Conservation (phyloP, 345 rosid species). For the Dovyalis caffra region DNA sequence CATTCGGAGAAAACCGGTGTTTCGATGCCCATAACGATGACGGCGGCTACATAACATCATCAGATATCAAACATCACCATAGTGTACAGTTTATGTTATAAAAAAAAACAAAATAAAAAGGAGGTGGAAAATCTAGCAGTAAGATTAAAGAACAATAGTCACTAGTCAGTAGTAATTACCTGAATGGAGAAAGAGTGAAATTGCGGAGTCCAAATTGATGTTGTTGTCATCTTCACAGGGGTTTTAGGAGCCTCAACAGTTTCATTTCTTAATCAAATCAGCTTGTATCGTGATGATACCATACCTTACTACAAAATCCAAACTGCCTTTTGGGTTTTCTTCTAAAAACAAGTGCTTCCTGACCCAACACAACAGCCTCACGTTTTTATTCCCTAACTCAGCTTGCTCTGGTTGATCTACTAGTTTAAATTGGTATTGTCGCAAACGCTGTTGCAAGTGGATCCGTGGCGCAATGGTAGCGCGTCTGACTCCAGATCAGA, state of each 20-base stretch:
- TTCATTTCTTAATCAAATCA: background rate
- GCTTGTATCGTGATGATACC: background rate
- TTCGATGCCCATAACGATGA: slow-evolving; percentile 34
- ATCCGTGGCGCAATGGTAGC: slow-evolving; percentile 98
- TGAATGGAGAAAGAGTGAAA: slow-evolving; percentile 11
- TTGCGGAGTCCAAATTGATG: slow-evolving; percentile 9
- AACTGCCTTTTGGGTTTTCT: no score
- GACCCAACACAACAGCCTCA: background rate
- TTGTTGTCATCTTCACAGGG: background rate
- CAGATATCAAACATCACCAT: background rate
- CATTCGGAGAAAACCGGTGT: slow-evolving; percentile 34
- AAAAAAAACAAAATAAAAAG: background rate
- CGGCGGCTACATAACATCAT: slow-evolving; percentile 27
- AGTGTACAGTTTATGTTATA: background rate
- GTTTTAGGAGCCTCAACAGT: background rate
- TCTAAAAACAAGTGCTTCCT: no score
- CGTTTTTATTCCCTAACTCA: background rate
- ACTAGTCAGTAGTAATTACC: background rate
- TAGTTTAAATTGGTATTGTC: no score
- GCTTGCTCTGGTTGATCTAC: no score
- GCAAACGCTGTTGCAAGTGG: no score
- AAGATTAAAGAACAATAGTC: background rate
- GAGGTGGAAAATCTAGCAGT: background rate
- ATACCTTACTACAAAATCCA: background rate
- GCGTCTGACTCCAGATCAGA: slow-evolving; percentile 97